Evolutionary conservation across 2,329 filamentous ascomycete genomes (phyloP).

Genomic region (Coniochaeta sp.): DNA sequence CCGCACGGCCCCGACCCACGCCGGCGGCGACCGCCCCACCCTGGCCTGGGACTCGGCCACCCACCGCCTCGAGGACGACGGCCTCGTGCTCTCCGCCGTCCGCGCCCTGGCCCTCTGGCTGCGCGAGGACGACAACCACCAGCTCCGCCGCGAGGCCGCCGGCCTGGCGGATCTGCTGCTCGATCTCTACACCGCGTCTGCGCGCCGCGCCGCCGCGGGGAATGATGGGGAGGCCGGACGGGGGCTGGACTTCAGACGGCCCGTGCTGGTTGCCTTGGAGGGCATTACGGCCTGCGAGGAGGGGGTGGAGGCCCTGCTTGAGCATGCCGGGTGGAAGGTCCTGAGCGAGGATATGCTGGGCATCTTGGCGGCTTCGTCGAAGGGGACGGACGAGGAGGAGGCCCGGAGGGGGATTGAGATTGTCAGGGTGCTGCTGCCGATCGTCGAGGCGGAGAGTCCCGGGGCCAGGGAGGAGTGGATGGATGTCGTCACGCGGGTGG

Average conservation of each 20-base stretch:
- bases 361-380: constrained; percentile 28
- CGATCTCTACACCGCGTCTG: constrained; percentile 42
- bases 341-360: constrained; percentile 41
- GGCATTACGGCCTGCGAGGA: constrained; percentile 42
- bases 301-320: constrained; percentile 39
- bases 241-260: constrained; percentile 45
- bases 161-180: constrained; percentile 57
- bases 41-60: constrained; percentile 52
- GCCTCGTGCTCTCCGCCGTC: constrained; percentile 51
- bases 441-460: constrained; percentile 38
- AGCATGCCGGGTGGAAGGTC: constrained; percentile 45
- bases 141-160: constrained; percentile 45
- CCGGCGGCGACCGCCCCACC: constrained; percentile 36
- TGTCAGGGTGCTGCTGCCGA: constrained; percentile 43
- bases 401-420: constrained; percentile 45
- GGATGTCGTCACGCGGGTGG: constrained; percentile 41
- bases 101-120: constrained; percentile 57
- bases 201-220: not conserved
- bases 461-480: constrained; percentile 49
- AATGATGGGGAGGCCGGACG: constrained; percentile 5
- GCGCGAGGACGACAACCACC: constrained; percentile 58
- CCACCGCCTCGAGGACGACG: constrained; percentile 44
- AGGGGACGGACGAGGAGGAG: constrained; percentile 19
- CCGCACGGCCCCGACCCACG: constrained; percentile 33
- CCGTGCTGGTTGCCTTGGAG: constrained; percentile 52